A percentile compares a stretch with the other conserved stretches of the same genome.
These are phyloP conservation scores for Colletotrichum siamense DNA, from an alignment of 2,329 filamentous ascomycete genomes.

Conservation along the genomic window DNA sequence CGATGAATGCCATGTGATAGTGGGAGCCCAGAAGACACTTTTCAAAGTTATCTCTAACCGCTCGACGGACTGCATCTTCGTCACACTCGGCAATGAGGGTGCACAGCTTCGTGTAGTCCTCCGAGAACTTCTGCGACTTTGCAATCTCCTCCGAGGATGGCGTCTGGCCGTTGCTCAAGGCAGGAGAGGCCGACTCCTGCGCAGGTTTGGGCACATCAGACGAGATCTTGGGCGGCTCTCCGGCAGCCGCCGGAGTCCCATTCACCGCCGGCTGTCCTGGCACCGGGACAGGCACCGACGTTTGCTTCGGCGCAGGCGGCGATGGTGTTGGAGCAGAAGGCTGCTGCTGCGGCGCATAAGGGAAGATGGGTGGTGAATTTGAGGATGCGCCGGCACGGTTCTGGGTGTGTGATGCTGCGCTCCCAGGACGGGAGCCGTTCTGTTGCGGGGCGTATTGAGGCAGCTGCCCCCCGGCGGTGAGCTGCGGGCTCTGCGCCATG, in stretches of 20 bases:
- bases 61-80: conserved; percentile 51
- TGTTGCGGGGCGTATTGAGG: not conserved
- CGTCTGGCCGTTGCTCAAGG: not conserved
- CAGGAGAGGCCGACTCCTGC: not conserved
- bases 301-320: not conserved
- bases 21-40: conserved; percentile 55
- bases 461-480: not conserved
- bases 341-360: not conserved
- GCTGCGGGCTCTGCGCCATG: not conserved
- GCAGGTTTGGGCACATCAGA: not conserved
- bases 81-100: conserved; percentile 45
- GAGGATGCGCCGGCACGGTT: not conserved
- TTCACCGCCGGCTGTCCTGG: not conserved
- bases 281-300: not conserved
- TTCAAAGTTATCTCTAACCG: conserved; percentile 56
- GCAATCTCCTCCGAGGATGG: not conserved
- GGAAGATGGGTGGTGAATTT: not conserved
- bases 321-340: not conserved
- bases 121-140: conserved; percentile 7
- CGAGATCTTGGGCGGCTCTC: not conserved
- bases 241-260: not conserved
- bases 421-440: not conserved
- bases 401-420: not conserved
- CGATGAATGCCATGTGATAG: conserved; percentile 58
- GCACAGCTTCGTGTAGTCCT: conserved; percentile 44